Evolutionary conservation across 495 filamentous ascomycete genomes (phyloP).

Genomic region (Stereocaulon alpinum): DNA sequence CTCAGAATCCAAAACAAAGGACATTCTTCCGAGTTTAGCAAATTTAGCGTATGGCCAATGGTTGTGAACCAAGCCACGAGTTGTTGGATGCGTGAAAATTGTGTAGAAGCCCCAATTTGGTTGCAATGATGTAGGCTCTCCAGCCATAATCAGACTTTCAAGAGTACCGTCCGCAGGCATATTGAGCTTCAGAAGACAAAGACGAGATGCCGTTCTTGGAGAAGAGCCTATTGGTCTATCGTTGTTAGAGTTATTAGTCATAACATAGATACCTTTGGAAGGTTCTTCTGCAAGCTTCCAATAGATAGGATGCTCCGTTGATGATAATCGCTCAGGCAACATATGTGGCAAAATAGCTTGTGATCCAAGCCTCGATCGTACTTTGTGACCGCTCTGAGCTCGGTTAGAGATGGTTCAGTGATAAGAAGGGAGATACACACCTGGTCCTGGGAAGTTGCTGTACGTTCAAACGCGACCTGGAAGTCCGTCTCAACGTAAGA

Average conservation of each 20-base stretch:
- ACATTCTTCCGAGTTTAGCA: not conserved
- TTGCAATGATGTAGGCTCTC: not conserved
- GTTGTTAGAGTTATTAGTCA: not conserved
- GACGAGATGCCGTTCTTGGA: not conserved
- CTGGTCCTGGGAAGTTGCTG: not conserved
- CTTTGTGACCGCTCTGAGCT: not conserved
- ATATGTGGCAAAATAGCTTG: slow-evolving; percentile 7
- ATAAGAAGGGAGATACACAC: not conserved
- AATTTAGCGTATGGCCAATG: not conserved
- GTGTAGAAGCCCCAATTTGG: not conserved
- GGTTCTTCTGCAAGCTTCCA: not conserved
- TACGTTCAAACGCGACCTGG: slow-evolving; percentile 25
- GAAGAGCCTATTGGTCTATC: not conserved
- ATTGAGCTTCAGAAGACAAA: slow-evolving; percentile 6
- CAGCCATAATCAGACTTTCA: not conserved
- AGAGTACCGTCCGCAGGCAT: not conserved
- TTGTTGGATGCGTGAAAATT: not conserved
- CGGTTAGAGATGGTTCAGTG: not conserved
- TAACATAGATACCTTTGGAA: not conserved
- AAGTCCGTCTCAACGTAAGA: slow-evolving; percentile 35
- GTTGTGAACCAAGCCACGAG: not conserved
- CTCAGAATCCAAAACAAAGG: not conserved
- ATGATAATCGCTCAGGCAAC: not conserved
- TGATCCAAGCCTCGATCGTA: slow-evolving; percentile 4
- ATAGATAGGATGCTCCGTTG: slow-evolving; percentile 7